Conservation (phyloP, 441 rosid genomes). For the Monsonia emarginata region DNA sequence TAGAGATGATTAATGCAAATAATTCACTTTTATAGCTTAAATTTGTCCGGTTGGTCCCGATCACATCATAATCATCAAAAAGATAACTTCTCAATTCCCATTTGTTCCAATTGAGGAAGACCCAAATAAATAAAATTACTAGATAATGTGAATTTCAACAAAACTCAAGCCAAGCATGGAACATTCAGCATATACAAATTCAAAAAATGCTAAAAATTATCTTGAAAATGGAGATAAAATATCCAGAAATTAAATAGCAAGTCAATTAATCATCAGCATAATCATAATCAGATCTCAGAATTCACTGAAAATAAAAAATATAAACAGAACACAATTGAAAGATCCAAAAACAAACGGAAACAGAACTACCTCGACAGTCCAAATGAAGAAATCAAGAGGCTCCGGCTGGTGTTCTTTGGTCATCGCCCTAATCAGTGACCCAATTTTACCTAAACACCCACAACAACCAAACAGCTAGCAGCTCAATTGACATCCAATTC, state of each 20-base stretch:
- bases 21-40: background rate
- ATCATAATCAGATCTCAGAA: background rate
- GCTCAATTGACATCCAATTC: conserved; percentile 1
- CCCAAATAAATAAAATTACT: background rate
- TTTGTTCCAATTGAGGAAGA: background rate
- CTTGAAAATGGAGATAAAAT: background rate
- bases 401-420: conserved; percentile 74
- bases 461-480: conserved; percentile 5
- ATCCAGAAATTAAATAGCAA: background rate
- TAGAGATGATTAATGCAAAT: background rate
- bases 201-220: background rate
- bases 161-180: background rate
- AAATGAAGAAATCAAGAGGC: conserved; percentile 98
- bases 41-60: background rate
- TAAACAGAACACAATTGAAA: background rate
- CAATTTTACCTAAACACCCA: conserved; percentile 16
- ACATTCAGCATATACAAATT: background rate
- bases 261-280: background rate
- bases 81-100: background rate
- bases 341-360: no score
- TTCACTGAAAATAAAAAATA: background rate
- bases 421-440: conserved; percentile 33
- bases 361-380: conserved; percentile 99
- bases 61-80: background rate
- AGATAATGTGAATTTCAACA: background rate